phyloP scores from a whole-genome alignment of 768 basidiomycete species.

The Boletus edulis region DNA sequence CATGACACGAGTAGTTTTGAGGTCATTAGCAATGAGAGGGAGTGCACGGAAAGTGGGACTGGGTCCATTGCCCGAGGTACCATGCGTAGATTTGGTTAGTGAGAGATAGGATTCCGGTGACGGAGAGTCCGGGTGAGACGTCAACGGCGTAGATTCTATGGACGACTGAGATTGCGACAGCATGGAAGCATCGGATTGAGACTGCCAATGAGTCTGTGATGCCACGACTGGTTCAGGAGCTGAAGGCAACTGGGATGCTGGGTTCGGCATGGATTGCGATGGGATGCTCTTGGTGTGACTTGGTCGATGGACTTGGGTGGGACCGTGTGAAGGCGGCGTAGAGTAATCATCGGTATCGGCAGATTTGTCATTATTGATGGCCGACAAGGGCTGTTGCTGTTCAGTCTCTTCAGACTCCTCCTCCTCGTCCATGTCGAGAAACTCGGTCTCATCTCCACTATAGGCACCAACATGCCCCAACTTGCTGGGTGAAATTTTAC shows the following conservation, averaged over 20 bases:
- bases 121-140: constrained; percentile 28
- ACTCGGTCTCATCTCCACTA: constrained; percentile 46
- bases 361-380: constrained; percentile 28
- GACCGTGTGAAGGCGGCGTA: constrained; percentile 38
- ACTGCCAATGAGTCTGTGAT: constrained; percentile 25
- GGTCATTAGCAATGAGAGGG: constrained; percentile 66
- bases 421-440: constrained; percentile 57
- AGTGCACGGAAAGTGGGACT: constrained; percentile 64
- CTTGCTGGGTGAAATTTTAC: constrained; percentile 10
- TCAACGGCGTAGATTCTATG: constrained; percentile 15
- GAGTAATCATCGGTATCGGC: constrained; percentile 52
- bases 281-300: constrained; percentile 7
- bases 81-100: constrained; percentile 17
- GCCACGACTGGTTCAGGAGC: constrained; percentile 12
- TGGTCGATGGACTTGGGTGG: constrained; percentile 6
- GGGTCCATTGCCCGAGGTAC: constrained; percentile 23
- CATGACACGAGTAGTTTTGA: constrained; percentile 64
- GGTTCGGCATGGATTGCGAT: constrained; percentile 8
- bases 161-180: constrained; percentile 25
- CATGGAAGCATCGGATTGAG: constrained; percentile 19
- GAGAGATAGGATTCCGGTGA: constrained; percentile 30
- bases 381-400: constrained; percentile 3
- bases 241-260: constrained; percentile 19
- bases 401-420: constrained; percentile 27
- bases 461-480: constrained; percentile 8